Evolutionary conservation across 306 rosid species (phyloP).

Genomic region (Comarum palustre): DNA sequence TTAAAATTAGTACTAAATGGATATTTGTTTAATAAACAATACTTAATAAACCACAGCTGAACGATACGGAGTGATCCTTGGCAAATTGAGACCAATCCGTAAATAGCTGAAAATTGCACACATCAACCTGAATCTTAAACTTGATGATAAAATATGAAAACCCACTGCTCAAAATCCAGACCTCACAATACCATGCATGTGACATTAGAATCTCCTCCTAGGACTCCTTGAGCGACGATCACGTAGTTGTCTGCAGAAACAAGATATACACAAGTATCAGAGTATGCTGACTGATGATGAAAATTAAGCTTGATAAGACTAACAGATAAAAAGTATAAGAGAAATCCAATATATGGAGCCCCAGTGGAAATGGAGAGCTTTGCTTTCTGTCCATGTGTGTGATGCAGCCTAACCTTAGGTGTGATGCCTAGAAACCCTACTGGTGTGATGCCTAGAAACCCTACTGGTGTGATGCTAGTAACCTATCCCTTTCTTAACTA

Average conservation of each 20-base stretch:
- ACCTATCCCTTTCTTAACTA: too few relatives aligned
- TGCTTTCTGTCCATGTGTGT: too few relatives aligned
- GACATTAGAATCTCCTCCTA: constrained; percentile 66
- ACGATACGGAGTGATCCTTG: background rate
- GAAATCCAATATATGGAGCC: background rate
- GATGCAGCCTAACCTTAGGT: too few relatives aligned
- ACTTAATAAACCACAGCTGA: constrained; percentile 1
- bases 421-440: too few relatives aligned
- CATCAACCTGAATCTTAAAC: constrained; percentile 13
- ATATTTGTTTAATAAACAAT: constrained; percentile 22
- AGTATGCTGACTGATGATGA: background rate
- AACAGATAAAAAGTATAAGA: background rate
- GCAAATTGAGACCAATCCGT: constrained; percentile 18
- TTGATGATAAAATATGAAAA: constrained; percentile 9
- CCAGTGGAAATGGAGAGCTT: too few relatives aligned
- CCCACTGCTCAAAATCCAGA: constrained; percentile 23
- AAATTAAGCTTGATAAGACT: background rate
- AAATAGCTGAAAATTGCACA: constrained; percentile 19
- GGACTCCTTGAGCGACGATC: constrained; percentile 98
- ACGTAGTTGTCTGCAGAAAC: constrained; percentile 54
- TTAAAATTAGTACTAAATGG: too few relatives aligned
- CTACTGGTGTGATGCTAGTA: too few relatives aligned
- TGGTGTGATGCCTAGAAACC: too few relatives aligned
- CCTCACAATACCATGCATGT: constrained; percentile 14
- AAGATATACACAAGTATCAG: background rate